Conservation (phyloP, 208 protist genomes). For the Trypanosoma boissoni region DNA sequence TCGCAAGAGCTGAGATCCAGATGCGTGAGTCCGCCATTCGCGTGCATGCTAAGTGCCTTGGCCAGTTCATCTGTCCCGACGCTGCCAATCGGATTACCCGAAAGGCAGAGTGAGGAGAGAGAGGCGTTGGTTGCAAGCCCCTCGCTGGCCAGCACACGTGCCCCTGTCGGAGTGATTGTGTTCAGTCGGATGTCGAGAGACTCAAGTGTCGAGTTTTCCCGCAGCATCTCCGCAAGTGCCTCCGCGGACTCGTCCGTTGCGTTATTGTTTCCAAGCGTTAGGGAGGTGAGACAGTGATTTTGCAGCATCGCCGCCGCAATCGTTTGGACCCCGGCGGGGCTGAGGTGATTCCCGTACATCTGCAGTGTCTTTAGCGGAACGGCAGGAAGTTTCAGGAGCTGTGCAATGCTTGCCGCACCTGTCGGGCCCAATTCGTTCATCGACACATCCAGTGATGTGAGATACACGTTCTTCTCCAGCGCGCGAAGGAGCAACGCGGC, state of each 20-base stretch:
- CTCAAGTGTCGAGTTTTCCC: conserved; percentile 65
- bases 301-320: conserved; percentile 52
- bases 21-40: conserved; percentile 45
- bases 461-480: conserved; percentile 82
- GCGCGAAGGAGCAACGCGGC: conserved; percentile 52
- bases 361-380: conserved; percentile 47
- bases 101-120: conserved; percentile 48
- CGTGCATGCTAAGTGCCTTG: conserved; percentile 45
- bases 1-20: conserved; percentile 76
- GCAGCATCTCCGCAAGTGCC: conserved; percentile 69
- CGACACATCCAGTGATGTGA: conserved; percentile 82
- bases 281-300: conserved; percentile 56
- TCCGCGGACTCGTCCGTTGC: conserved; percentile 57
- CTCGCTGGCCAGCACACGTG: conserved; percentile 45
- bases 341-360: conserved; percentile 81
- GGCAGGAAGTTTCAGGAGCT: conserved; percentile 49
- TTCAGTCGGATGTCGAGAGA: conserved; percentile 79
- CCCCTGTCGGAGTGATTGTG: conserved; percentile 51
- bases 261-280: conserved; percentile 84
- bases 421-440: conserved; percentile 79
- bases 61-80: conserved; percentile 66
- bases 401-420: conserved; percentile 58
- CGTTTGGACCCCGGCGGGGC: conserved; percentile 33
- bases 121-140: conserved; percentile 70
- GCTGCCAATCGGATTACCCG: conserved; percentile 70